phyloP scores from a whole-genome alignment of 2,329 filamentous ascomycete genomes.

The Colletotrichum ledebouriae region DNA sequence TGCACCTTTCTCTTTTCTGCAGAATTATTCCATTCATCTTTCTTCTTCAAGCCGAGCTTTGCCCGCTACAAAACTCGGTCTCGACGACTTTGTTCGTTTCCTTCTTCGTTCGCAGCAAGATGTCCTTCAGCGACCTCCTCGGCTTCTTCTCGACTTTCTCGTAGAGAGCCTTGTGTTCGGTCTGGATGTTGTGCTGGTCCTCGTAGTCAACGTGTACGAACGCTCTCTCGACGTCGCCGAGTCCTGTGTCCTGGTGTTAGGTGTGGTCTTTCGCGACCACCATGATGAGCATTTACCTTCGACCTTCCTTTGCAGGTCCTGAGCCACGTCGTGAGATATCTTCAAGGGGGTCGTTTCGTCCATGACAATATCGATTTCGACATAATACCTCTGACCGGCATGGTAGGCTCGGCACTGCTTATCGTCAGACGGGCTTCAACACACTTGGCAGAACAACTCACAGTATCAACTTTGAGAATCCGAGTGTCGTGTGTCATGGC shows the following conservation, averaged over 20 bases:
- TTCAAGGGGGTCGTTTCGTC: conserved; percentile 66
- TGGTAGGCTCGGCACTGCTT: conserved; percentile 69
- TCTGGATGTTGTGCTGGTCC: conserved; percentile 55
- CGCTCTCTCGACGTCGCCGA: conserved; percentile 57
- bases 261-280: not conserved
- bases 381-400: conserved; percentile 72
- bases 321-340: conserved; percentile 71
- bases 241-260: conserved; percentile 41
- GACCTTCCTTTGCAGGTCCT: conserved; percentile 71
- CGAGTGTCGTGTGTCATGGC: conserved; percentile 65
- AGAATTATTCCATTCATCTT: conserved; percentile 2
- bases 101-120: conserved; percentile 46
- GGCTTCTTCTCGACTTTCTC: conserved; percentile 52
- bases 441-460: conserved; percentile 44
- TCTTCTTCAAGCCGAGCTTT: conserved; percentile 8
- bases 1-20: not conserved
- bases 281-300: conserved; percentile 57
- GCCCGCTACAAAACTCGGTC: conserved; percentile 24
- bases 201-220: conserved; percentile 63
- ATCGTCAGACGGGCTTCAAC: conserved; percentile 30
- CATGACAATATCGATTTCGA: conserved; percentile 74
- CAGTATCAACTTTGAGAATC: conserved; percentile 70
- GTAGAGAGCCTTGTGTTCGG: conserved; percentile 58
- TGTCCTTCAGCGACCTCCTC: conserved; percentile 51
- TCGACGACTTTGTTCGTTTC: conserved; percentile 30